A percentile compares a stretch with the other conserved stretches of the same genome.
Evolutionary conservation across 164 flowering plant genomes (phyloP).

Genomic region (Santalum album): DNA sequence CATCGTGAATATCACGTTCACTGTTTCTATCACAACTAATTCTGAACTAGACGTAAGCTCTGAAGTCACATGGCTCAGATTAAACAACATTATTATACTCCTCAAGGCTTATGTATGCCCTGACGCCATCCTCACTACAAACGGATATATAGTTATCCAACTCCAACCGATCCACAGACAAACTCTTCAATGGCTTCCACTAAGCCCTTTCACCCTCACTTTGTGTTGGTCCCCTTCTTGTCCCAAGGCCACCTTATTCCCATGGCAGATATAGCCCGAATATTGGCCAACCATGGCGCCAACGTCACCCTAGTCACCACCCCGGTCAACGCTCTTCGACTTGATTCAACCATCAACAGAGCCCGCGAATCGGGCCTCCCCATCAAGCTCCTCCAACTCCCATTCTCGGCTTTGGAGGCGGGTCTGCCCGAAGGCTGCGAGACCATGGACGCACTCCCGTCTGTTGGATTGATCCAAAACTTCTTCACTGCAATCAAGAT

Average conservation of each 20-base stretch:
- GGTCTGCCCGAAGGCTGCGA: conserved; percentile 20
- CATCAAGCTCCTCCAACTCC: conserved; percentile 17
- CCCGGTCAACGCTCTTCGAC: conserved; percentile 28
- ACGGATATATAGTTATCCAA: no score
- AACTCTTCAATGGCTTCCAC: conserved; percentile 8
- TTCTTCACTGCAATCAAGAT: background rate
- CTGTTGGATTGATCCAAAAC: background rate
- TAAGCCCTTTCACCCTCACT: conserved; percentile 10
- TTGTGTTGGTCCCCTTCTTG: conserved; percentile 33
- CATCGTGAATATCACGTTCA: no score
- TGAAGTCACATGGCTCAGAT: no score
- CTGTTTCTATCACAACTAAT: no score
- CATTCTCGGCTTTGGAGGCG: conserved; percentile 23
- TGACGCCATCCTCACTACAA: no score
- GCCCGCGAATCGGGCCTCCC: conserved; percentile 17
- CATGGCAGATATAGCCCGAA: conserved; percentile 49
- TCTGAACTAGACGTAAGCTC: no score
- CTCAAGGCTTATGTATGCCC: no score
- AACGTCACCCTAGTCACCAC: conserved; percentile 45
- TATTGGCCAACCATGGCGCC: conserved; percentile 29
- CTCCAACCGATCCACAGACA: no score
- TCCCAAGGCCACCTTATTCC: conserved; percentile 38
- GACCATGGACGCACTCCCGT: background rate
- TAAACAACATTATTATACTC: no score
- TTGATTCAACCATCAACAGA: conserved; percentile 11